Percentiles rank a stretch among this genome's conserved stretches.
phyloP scores from a whole-genome alignment of 2,329 filamentous ascomycete genomes.

The Aureobasidium subglaciale region DNA sequence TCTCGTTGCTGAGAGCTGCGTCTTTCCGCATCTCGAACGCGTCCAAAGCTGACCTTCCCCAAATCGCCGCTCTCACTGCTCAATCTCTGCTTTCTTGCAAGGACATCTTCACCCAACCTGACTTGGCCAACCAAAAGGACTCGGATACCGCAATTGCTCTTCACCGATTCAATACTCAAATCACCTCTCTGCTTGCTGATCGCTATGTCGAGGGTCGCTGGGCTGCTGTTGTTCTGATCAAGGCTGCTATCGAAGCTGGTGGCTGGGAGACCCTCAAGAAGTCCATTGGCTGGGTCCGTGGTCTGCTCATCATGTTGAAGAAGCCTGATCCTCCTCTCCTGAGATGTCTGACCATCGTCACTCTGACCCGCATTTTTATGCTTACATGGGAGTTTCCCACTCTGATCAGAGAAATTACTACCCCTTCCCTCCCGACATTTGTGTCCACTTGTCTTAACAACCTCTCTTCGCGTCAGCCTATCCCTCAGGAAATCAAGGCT shows the following conservation, averaged over 20 bases:
- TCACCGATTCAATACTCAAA: slow-evolving; percentile 73
- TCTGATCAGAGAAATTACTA: slow-evolving; percentile 78
- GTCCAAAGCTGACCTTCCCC: slow-evolving; percentile 64
- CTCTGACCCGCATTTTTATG: slow-evolving; percentile 75
- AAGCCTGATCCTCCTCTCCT: slow-evolving; percentile 70
- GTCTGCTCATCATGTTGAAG: slow-evolving; percentile 68
- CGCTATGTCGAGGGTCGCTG: slow-evolving; percentile 68
- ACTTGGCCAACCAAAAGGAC: slow-evolving; percentile 51
- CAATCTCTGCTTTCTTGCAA: slow-evolving; percentile 48
- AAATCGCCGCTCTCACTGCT: slow-evolving; percentile 62
- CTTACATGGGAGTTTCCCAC: slow-evolving; percentile 77
- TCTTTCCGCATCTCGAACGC: slow-evolving; percentile 66
- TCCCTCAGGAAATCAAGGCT: slow-evolving; percentile 45
- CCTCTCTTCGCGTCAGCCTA: slow-evolving; percentile 33
- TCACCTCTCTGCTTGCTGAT: slow-evolving; percentile 72
- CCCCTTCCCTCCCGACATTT: slow-evolving; percentile 69
- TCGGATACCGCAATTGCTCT: slow-evolving; percentile 63
- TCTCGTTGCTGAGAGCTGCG: slow-evolving; percentile 51
- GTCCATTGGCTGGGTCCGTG: slow-evolving; percentile 67
- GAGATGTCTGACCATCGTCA: slow-evolving; percentile 70
- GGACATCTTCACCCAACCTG: slow-evolving; percentile 55
- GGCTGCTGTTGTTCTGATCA: slow-evolving; percentile 69
- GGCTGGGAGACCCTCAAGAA: slow-evolving; percentile 75
- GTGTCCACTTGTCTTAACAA: slow-evolving; percentile 66
- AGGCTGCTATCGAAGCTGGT: slow-evolving; percentile 72